Percentiles rank a stretch among this genome's conserved stretches.
phyloP scores from a whole-genome alignment of 768 basidiomycete species.

The Pholiota conissans region DNA sequence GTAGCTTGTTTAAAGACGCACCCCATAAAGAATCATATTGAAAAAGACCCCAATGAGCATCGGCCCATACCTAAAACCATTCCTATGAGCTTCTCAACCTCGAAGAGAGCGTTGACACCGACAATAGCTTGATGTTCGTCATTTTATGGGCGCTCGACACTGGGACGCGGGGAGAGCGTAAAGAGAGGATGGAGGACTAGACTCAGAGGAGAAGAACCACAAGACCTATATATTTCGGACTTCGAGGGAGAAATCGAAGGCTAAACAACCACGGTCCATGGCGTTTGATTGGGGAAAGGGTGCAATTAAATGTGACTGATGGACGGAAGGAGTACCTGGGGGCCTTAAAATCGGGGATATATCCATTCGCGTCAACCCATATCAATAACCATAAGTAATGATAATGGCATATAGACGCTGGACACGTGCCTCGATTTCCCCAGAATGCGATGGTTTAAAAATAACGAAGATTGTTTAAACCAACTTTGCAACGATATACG shows the following conservation, averaged over 20 bases:
- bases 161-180: slow-evolving; percentile 3
- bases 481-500: neutral
- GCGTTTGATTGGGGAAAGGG: neutral
- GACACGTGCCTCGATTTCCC: neutral
- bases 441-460: neutral
- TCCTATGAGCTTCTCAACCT: neutral
- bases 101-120: slow-evolving; percentile 8
- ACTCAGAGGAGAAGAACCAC: neutral
- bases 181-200: slow-evolving; percentile 3
- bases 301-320: neutral
- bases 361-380: slow-evolving; percentile 5
- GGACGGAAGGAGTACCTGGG: slow-evolving; percentile 14
- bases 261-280: neutral
- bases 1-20: slow-evolving; percentile 18
- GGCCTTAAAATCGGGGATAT: slow-evolving; percentile 3
- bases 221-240: neutral
- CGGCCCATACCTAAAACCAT: slow-evolving; percentile 38
- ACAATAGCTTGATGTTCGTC: slow-evolving; percentile 32
- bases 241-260: neutral
- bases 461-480: neutral
- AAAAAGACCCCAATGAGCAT: slow-evolving; percentile 43
- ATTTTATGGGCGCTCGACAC: slow-evolving; percentile 10
- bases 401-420: neutral
- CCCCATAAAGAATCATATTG: slow-evolving; percentile 49
- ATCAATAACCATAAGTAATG: neutral